Evolutionary conservation across 2,329 filamentous ascomycete species (phyloP), one percentile per base, ranked within the genome.

Genomic region (Hyphodiscus sp.): DNA sequence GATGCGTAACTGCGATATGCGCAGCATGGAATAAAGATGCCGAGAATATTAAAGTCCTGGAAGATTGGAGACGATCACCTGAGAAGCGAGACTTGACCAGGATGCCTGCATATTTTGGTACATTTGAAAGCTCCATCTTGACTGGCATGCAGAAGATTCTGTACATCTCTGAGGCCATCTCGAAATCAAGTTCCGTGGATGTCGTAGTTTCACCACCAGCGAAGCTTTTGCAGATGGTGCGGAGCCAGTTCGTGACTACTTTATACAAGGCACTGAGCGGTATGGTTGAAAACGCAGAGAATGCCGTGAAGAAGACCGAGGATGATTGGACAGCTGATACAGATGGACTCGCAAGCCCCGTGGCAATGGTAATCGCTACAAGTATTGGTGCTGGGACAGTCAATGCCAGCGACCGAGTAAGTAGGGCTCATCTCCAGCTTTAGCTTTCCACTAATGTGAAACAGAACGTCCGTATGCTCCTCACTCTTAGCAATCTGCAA

Each of bases 281-380:
- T 20, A 92, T 99, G 83, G 91, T 99, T 1, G 94, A 97, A 71
- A 97, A 96, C 69, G 92, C 94, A 2, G 91, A 97, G 71, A 83
- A 83, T 53, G 80, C 85, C 2, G 70, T 83, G 15, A 81, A 84
- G 61, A 83, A 82, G 61, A 74, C 81, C 29, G 66, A 68, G 33
- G 65, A 68, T 53, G 66, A 68, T 23, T 69, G 65, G 66, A 66
- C 65, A 2, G 61, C 59, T 9, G 64, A 68, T 49, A 61, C 48
- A 26, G 63, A 68, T 58, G 65, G 66, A 13, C 52, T 67, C 20
- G 62, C 63, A 53, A 67, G 59, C 52, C 67, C 63, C 50, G 61
- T 63, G 47, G 63, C 61, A 45, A 63, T 58, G 47, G 57, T 65
- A 13, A 61, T 63, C 26, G 68, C 71, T 45, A 70, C 73, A 6